Percentiles rank a stretch among this genome's conserved stretches.
Evolutionary conservation across 164 flowering plant genomes (phyloP).

Genomic region (Vitis rupestris): DNA sequence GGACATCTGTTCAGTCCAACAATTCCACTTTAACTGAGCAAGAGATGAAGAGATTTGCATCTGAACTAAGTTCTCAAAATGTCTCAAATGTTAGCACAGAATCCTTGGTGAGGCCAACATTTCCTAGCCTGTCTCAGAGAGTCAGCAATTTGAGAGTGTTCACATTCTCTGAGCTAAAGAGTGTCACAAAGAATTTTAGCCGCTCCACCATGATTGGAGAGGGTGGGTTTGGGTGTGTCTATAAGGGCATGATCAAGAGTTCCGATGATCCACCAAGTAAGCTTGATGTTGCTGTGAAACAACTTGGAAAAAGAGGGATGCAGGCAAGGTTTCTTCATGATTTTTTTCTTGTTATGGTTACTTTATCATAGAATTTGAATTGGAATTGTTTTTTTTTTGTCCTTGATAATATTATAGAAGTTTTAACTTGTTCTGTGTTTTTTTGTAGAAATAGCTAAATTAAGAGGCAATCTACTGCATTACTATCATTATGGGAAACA

Average conservation of each 20-base stretch:
- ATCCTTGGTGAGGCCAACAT: constrained; percentile 41
- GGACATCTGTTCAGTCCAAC: constrained; percentile 33
- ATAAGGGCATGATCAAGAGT: constrained; percentile 60
- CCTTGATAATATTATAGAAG: background rate
- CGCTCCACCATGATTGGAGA: constrained; percentile 79
- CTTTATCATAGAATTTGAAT: background rate
- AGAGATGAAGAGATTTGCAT: constrained; percentile 44
- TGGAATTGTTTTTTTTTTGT: background rate
- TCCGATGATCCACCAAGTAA: constrained; percentile 51
- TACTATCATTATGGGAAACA: too few species aligned
- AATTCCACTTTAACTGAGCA: constrained; percentile 33
- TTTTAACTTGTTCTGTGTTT: background rate
- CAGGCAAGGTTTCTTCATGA: constrained; percentile 56
- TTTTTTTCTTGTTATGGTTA: background rate
- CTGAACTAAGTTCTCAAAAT: constrained; percentile 63
- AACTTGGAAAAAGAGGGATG: constrained; percentile 72
- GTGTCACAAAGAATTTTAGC: constrained; percentile 74
- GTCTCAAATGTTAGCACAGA: constrained; percentile 60
- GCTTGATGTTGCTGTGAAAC: constrained; percentile 78
- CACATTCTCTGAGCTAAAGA: constrained; percentile 62
- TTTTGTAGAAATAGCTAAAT: background rate
- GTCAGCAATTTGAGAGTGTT: constrained; percentile 75
- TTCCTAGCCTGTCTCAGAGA: constrained; percentile 48
- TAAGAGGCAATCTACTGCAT: too few species aligned
- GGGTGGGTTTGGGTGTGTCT: constrained; percentile 96